Evolutionary conservation across 805 yeast genomes (phyloP), one percentile per base, ranked within the genome.

Genomic region (Myxozyma lipomycoides): DNA sequence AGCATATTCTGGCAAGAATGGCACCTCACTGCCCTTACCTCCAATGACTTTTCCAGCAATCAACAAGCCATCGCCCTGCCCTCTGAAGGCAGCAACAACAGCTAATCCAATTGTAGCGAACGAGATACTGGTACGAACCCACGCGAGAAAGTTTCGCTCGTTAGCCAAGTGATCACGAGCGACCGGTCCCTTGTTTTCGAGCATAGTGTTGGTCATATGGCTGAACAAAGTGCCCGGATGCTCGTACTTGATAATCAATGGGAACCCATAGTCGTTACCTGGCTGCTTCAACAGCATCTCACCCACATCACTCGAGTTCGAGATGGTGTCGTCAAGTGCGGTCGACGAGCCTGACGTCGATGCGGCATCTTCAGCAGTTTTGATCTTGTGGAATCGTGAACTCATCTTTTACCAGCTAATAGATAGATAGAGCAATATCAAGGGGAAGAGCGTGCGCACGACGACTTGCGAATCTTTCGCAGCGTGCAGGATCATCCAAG

Each of bases 61-160:
- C 41, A 48, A 21, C 21, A 52, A 4, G 1, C 53, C 46, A 28
- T 59, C 59, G n/a, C 51, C 51, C 43, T 44, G 53, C 9, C 70
- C 54, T 30, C 80, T 64, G 61, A 79, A 76, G 54, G 80, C 66
- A 61, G 79, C 83, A 1, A 82, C 72, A 32, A 79, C 68, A 6
- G 81, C 84, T 2, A 80, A 73, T 0, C 84, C 84, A 15, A 78
- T 71, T 12, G 81, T 73, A 19, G 79, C 73, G 59, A 78, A 77
- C 36, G 81, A 72, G 35, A 80, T 65, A 1, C 79, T 71, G 0
- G 84, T 79, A 40, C 84, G 70, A 34, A 78, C 63, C 84, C 84
- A 79, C 2, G 84, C 83, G 17, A 79, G 67, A 56, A 75, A 79
- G 4, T 84, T 80, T 35, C 84, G 67, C 60, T 79, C 84, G 58